Evolutionary conservation across 2,329 filamentous ascomycete species (phyloP).

Genomic region (Neoascochyta sp.): DNA sequence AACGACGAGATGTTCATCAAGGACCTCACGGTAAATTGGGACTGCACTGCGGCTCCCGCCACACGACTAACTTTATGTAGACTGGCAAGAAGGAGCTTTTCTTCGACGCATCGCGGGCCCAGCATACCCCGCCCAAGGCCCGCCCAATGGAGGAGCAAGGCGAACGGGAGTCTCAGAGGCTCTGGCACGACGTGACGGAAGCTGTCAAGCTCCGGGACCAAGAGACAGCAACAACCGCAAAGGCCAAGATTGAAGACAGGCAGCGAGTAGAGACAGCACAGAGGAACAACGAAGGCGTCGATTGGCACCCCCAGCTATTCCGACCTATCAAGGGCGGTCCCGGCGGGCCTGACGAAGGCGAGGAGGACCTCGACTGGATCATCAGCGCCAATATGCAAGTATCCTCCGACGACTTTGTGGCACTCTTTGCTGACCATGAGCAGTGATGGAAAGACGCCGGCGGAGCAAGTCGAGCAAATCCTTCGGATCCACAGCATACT

Average conservation of each 20-base stretch:
- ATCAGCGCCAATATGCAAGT: slow-evolving; percentile 79
- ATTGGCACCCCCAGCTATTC: slow-evolving; percentile 89
- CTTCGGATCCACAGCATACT: slow-evolving; percentile 81
- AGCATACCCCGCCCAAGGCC: slow-evolving; percentile 67
- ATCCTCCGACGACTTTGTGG: neutral
- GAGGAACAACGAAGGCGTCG: slow-evolving; percentile 70
- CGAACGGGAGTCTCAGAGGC: slow-evolving; percentile 80
- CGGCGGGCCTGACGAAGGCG: slow-evolving; percentile 70
- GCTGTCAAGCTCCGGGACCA: slow-evolving; percentile 85
- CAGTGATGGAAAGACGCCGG: slow-evolving; percentile 59
- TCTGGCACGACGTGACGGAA: slow-evolving; percentile 78
- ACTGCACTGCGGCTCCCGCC: too few relatives aligned
- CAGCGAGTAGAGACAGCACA: slow-evolving; percentile 85
- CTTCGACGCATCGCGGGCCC: slow-evolving; percentile 79
- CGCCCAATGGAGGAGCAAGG: slow-evolving; percentile 82
- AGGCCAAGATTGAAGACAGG: slow-evolving; percentile 90
- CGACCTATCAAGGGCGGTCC: slow-evolving; percentile 67
- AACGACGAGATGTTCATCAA: slow-evolving; percentile 93
- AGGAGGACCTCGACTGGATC: slow-evolving; percentile 92
- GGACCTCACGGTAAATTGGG: slow-evolving; percentile 69
- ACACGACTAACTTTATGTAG: slow-evolving; percentile 44
- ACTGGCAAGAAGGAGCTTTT: slow-evolving; percentile 85
- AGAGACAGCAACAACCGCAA: slow-evolving; percentile 85
- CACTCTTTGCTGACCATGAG: slow-evolving; percentile 7
- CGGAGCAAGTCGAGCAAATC: slow-evolving; percentile 76